Conservation (phyloP, 2,329 filamentous ascomycete genomes). For the Fusarium subtropicale region DNA sequence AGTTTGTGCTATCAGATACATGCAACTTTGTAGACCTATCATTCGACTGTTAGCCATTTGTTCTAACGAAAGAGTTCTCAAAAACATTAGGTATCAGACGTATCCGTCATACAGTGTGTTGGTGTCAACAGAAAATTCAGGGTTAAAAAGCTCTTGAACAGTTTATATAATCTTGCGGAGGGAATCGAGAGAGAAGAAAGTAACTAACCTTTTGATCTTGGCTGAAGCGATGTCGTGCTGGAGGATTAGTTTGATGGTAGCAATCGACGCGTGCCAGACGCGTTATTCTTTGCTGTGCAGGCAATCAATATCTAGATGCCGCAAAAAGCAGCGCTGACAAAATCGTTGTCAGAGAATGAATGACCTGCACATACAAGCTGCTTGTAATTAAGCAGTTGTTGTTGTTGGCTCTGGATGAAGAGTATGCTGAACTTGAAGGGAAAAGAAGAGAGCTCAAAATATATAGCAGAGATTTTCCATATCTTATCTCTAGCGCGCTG, state of each 20-base stretch:
- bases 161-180: conserved; percentile 66
- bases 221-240: not conserved
- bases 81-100: conserved; percentile 32
- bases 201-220: conserved; percentile 58
- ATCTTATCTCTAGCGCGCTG: not conserved
- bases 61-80: conserved; percentile 43
- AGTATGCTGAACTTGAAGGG: not conserved
- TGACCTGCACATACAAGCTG: not conserved
- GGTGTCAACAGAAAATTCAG: conserved; percentile 70
- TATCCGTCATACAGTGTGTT: conserved; percentile 67
- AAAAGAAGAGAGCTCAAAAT: not conserved
- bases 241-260: not conserved
- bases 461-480: not conserved
- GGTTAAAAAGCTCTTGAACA: conserved; percentile 76
- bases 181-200: not conserved
- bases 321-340: not conserved
- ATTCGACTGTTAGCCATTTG: conserved; percentile 55
- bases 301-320: not conserved
- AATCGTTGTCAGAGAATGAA: not conserved
- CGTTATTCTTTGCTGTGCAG: not conserved
- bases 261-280: not conserved
- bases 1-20: not conserved
- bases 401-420: not conserved
- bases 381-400: not conserved
- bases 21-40: conserved; percentile 25